Percentiles rank a stretch among this genome's conserved stretches.
These are phyloP conservation scores for Backusella parvicylindrica DNA, from an alignment of 192 early-diverging fungal species.

Conservation along the genomic window DNA sequence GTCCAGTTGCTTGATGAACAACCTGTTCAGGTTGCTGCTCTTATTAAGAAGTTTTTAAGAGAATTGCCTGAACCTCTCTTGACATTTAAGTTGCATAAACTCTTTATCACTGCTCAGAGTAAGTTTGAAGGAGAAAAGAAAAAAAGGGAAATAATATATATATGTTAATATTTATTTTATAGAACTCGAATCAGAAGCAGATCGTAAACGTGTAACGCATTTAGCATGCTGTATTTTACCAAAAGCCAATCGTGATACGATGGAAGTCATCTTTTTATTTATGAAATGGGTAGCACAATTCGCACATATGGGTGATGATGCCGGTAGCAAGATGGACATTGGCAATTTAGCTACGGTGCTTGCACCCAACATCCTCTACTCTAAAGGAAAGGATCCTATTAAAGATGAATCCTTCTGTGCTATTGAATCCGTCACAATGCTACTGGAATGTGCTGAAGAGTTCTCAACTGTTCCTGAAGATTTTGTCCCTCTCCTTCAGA, in stretches of 20 bases:
- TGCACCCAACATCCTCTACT: slow-evolving; percentile 90
- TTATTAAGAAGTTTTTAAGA: slow-evolving; percentile 96
- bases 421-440: slow-evolving; percentile 62
- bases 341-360: slow-evolving; percentile 92
- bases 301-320: slow-evolving; percentile 44
- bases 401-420: slow-evolving; percentile 71
- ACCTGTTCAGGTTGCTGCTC: slow-evolving; percentile 89
- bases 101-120: slow-evolving; percentile 84
- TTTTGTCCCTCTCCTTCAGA: slow-evolving; percentile 46
- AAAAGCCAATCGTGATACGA: slow-evolving; percentile 90
- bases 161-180: slow-evolving; percentile 53
- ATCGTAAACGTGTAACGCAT: slow-evolving; percentile 71
- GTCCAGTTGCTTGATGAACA: slow-evolving; percentile 73
- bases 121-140: slow-evolving; percentile 33
- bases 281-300: slow-evolving; percentile 82
- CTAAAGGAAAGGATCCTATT: slow-evolving; percentile 78
- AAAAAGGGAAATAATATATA: slow-evolving; percentile 65
- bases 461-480: slow-evolving; percentile 61
- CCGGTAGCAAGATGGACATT: slow-evolving; percentile 92
- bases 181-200: slow-evolving; percentile 53
- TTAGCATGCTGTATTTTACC: slow-evolving; percentile 84
- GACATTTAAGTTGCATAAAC: slow-evolving; percentile 82
- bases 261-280: slow-evolving; percentile 88
- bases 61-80: slow-evolving; percentile 95
- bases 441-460: slow-evolving; percentile 61